Conservation (phyloP, 257 asterid genomes). For the Jacaranda mimosifolia region DNA sequence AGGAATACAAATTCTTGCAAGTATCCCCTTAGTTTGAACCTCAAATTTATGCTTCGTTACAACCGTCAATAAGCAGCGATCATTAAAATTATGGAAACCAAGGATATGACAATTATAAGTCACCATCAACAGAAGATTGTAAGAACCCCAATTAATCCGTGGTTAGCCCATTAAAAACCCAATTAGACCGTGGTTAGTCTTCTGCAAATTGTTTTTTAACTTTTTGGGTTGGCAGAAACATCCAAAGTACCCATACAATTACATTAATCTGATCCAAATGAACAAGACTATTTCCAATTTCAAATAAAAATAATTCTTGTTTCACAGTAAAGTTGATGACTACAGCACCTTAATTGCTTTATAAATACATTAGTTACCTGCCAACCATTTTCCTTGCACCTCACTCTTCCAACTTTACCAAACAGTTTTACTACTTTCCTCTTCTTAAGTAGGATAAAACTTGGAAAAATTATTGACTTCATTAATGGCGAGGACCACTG, state of each 20-base stretch:
- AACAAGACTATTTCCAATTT: not conserved
- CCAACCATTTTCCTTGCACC: not conserved
- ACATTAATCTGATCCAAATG: not conserved
- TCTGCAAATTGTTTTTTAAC: not conserved
- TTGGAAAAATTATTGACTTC: not conserved
- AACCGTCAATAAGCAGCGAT: no score
- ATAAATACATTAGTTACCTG: conserved; percentile 6
- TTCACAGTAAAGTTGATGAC: not conserved
- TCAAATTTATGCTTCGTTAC: no score
- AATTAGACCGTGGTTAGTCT: not conserved
- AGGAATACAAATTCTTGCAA: no score
- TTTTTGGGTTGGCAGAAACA: conserved; percentile 16
- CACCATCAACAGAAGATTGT: no score
- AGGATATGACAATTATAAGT: no score
- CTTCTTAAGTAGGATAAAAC: not conserved
- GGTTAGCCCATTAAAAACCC: no score
- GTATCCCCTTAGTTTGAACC: no score
- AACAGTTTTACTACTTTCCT: not conserved
- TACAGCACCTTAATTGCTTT: conserved; percentile 18
- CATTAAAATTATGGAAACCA: no score
- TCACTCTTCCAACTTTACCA: conserved; percentile 6
- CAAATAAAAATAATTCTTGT: not conserved
- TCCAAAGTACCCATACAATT: not conserved
- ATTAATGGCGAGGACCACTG: conserved; percentile 37
- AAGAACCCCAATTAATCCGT: no score